Base-by-base conservation (phyloP, 2,329 filamentous ascomycete species). In the Nigrograna mackinnonii region DNA sequence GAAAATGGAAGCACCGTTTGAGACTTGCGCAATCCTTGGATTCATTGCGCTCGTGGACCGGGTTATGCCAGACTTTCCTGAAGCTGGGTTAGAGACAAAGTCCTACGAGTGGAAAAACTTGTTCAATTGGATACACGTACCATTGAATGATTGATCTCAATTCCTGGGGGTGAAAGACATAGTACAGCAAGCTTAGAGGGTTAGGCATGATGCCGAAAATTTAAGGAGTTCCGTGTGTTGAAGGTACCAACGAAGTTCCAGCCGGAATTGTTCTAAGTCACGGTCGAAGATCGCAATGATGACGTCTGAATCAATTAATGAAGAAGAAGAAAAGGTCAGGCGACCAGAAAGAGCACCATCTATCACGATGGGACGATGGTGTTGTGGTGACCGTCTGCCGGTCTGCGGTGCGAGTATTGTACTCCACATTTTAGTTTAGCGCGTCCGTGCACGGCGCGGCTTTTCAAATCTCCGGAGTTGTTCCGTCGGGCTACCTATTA, bases 41-140 rank as follows among this genome's bases (percentile, higher is more conserved):
- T 51, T 82, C 79, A 62, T 96, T 81, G 64, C 92, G 89, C 65
- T 79, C 82, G 76, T 97, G 90, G 16, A 96, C 90, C 11, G 94
- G 87, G 52, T 95, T 90, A 75, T 97, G 94, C 91, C 91, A 97
- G 58, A 95, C 76, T 76, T 95, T 96, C 91, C 91, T 96, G 35
- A 19, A n/a, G 34, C 21, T 17, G n/a, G n/a, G n/a, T n/a, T n/a
- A n/a, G n/a, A n/a, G n/a, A n/a, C n/a, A n/a, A n/a, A 33, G 9
- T 33, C 31, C 9, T 12, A 12, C 16, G 6, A 3, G 6, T 3
- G 12, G 19, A 5, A 14, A 4, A 13, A 16, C 21, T n/a, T 40
- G 22, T 13, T 5, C 30, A 22, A 26, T 18, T 9, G 24, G 32
- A 37, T 17, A 6, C 37, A 41, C 76, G 56, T 78, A 94, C 91